These are phyloP conservation scores for Eragrostis nindensis DNA, from an alignment of 176 grass and related monocot species.

Conservation along the genomic window DNA sequence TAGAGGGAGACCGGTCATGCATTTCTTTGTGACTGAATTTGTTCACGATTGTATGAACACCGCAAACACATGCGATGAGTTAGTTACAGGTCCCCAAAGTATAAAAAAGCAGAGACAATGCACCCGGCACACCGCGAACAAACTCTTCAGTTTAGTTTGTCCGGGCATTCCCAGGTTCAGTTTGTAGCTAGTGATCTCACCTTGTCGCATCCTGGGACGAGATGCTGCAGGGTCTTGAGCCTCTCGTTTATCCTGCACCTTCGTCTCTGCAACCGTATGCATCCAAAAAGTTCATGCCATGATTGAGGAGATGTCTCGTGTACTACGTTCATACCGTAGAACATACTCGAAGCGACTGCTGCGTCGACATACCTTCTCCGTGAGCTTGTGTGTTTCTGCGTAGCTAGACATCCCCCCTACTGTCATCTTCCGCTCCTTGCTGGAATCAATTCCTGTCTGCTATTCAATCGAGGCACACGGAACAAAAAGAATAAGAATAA, in stretches of 20 bases:
- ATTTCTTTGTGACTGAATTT: neutral
- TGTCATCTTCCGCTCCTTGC: neutral
- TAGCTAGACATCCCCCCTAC: neutral
- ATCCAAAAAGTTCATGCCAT: neutral
- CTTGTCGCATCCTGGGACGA: conserved; percentile 36
- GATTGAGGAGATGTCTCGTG: neutral
- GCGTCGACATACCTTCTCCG: neutral
- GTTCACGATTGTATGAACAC: no score
- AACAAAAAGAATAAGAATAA: neutral
- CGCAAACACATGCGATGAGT: no score
- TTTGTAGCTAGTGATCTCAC: conserved; percentile 11
- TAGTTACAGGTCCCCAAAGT: no score
- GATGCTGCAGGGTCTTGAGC: conserved; percentile 19
- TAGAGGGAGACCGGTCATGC: neutral
- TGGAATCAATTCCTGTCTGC: neutral
- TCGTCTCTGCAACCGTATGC: conserved; percentile 8
- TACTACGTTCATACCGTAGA: no score
- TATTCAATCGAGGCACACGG: neutral
- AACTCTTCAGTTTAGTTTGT: neutral
- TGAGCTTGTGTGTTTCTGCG: neutral
- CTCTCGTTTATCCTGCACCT: conserved; percentile 26
- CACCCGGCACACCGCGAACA: neutral
- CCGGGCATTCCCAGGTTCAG: neutral
- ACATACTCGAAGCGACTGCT: neutral
- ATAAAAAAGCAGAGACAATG: neutral